These are phyloP conservation scores for Polytrichum commune DNA, from an alignment of 225 moss, liverwort and hornwort genomes.

Conservation along the genomic window DNA sequence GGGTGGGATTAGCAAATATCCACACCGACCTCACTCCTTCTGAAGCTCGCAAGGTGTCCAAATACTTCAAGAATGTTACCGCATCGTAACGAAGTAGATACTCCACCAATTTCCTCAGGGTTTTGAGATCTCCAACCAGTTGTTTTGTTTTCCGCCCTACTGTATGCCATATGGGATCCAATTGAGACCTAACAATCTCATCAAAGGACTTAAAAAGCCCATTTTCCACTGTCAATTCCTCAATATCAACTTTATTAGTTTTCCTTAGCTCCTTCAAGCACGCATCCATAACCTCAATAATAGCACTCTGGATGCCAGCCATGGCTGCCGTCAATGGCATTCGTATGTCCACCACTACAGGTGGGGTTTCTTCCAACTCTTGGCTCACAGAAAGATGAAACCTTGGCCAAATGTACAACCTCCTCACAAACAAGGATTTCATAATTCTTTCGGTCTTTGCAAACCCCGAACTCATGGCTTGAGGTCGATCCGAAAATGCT, in stretches of 20 bases:
- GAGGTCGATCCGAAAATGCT: slow-evolving; percentile 88
- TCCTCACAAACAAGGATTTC: slow-evolving; percentile 85
- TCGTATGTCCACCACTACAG: slow-evolving; percentile 86
- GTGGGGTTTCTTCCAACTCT: slow-evolving; percentile 66
- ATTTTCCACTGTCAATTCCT: slow-evolving; percentile 93
- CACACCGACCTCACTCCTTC: slow-evolving; percentile 95
- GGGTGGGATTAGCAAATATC: slow-evolving; percentile 86
- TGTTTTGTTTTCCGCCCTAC: slow-evolving; percentile 97
- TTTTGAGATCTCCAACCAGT: slow-evolving; percentile 81
- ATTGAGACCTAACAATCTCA: slow-evolving; percentile 83
- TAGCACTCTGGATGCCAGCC: slow-evolving; percentile 91
- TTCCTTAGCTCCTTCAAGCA: slow-evolving; percentile 99
- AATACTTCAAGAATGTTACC: slow-evolving; percentile 91
- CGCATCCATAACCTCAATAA: slow-evolving; percentile 97
- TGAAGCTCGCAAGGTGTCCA: slow-evolving; percentile 84
- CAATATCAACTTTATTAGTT: slow-evolving; percentile 93
- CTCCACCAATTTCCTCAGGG: slow-evolving; percentile 87
- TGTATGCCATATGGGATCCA: slow-evolving; percentile 99
- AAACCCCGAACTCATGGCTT: slow-evolving; percentile 91
- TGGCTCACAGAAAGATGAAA: slow-evolving; percentile 86
- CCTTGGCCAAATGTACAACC: slow-evolving; percentile 82
- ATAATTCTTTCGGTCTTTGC: slow-evolving; percentile 91
- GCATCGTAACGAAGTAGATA: slow-evolving; percentile 91
- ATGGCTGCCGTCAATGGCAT: slow-evolving; percentile 92
- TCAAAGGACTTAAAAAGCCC: slow-evolving; percentile 98